Percentiles rank a stretch among this genome's conserved stretches.
phyloP scores from a whole-genome alignment of 164 flowering plant genomes.

The Nymphaea colorata region DNA sequence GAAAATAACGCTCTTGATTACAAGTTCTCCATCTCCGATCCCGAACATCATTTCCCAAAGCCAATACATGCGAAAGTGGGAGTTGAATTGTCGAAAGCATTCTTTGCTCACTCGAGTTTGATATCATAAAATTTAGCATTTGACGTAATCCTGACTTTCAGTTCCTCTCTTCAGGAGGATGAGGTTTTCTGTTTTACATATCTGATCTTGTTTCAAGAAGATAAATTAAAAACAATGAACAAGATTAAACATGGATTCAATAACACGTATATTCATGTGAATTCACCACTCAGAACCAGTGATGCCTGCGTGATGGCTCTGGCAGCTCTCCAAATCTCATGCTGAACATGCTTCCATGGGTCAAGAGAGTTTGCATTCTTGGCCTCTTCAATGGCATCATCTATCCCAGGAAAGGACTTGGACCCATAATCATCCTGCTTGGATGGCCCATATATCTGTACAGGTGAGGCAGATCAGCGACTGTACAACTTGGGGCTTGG shows the following conservation, averaged over 20 bases:
- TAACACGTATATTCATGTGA: conserved; percentile 24
- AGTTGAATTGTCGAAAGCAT: background rate
- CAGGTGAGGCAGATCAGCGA: background rate
- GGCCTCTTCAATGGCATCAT: conserved; percentile 46
- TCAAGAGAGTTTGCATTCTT: conserved; percentile 28
- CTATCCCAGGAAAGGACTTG: conserved; percentile 55
- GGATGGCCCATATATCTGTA: conserved; percentile 60
- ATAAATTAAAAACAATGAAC: background rate
- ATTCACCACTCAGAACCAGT: conserved; percentile 36
- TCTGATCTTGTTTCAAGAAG: background rate
- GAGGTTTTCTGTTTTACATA: background rate
- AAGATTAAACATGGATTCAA: background rate
- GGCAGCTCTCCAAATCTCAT: conserved; percentile 64
- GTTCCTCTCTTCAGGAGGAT: background rate
- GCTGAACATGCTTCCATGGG: conserved; percentile 50
- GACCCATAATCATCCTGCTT: conserved; percentile 56
- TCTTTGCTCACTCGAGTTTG: background rate
- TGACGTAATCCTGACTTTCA: background rate
- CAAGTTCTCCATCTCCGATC: too few species aligned
- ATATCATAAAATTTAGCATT: background rate
- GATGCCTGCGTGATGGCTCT: conserved; percentile 57
- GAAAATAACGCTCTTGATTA: background rate
- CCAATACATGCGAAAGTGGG: background rate
- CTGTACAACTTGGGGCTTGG: background rate
- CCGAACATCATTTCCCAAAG: too few species aligned